Percentiles rank a stretch among this genome's conserved stretches.
phyloP scores from a whole-genome alignment of 2,329 filamentous ascomycete genomes.

The Stemphylium beticola region DNA sequence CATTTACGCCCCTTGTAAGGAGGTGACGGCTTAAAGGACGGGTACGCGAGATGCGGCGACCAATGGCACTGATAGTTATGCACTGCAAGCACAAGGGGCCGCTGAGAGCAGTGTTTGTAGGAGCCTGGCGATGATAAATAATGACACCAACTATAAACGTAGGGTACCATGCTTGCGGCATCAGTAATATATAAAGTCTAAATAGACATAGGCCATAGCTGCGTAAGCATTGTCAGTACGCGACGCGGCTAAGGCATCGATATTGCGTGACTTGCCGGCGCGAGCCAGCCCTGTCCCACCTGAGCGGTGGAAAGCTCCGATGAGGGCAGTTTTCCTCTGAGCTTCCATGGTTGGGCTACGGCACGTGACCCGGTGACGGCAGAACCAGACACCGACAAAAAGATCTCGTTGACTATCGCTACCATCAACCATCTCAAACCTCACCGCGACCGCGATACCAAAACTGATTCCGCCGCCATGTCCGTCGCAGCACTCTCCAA shows the following conservation, averaged over 20 bases:
- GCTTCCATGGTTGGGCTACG: not conserved
- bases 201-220: not conserved
- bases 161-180: too few species aligned
- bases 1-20: not conserved
- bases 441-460: not conserved
- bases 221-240: not conserved
- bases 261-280: not conserved
- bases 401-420: conserved; percentile 7
- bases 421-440: not conserved
- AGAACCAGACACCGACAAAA: conserved; percentile 12
- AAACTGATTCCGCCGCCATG: conserved; percentile 26
- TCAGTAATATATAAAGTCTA: too few species aligned
- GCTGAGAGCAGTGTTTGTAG: too few species aligned
- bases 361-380: conserved; percentile 21
- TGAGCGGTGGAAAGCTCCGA: not conserved
- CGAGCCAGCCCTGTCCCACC: not conserved
- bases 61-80: not conserved
- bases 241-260: not conserved
- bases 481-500: conserved; percentile 70
- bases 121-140: too few species aligned
- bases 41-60: conserved; percentile 5
- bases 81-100: not conserved
- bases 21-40: not conserved
- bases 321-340: not conserved
- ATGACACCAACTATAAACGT: too few species aligned